Base-by-base conservation (phyloP, 495 filamentous ascomycete genomes). In the Aspergillus haitiensis region DNA sequence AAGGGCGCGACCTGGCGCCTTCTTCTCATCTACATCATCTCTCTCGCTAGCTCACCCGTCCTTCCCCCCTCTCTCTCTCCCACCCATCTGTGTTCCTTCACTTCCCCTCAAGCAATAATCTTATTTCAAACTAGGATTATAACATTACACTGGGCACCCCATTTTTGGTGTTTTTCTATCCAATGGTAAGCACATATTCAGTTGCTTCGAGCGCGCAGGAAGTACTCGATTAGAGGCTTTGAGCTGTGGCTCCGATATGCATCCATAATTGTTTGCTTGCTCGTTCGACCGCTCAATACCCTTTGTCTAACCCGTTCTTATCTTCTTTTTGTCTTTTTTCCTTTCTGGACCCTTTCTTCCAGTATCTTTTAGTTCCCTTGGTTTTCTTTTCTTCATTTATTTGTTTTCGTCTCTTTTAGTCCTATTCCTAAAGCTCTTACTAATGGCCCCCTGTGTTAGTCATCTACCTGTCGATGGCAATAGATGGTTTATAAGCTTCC, bases 391-490 rank as follows among this genome's bases (percentile, higher is more conserved):
- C 7, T 52, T 51, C 50, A 50, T 46, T 44, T 27, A 7, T 27
- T 55, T 39, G 36, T n/a, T 18, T 15, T 47, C 7, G 44, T 21
- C 31, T 39, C 12, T 44, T 4, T 35, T 34, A 32, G 21, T 37
- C 10, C 18, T 47, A 46, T 32, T 36, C 39, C 13, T 35, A 46
- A 32, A 42, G 36, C 31, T 59, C 55, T 64, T 60, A 64, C 69
- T 70, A 61, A 70, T 70, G 60, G 21, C 55, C 52, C 12, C 47
- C 21, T 44, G 54, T 35, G 62, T 66, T 64, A 64, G 64, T 61
- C 62, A 65, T 61, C 52, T 34, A 53, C 49, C 45, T 59, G 56
- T 62, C 60, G 59, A 73, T 77, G 71, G 72, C 72, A 69, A 64
- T 74, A 67, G 62, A 63, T 61, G 60, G 61, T 51, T 62, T 64